Percentiles rank a stretch among this genome's conserved stretches.
Evolutionary conservation across 352 stramenopile genomes (phyloP).

Genomic region (Pythium monospermum): DNA sequence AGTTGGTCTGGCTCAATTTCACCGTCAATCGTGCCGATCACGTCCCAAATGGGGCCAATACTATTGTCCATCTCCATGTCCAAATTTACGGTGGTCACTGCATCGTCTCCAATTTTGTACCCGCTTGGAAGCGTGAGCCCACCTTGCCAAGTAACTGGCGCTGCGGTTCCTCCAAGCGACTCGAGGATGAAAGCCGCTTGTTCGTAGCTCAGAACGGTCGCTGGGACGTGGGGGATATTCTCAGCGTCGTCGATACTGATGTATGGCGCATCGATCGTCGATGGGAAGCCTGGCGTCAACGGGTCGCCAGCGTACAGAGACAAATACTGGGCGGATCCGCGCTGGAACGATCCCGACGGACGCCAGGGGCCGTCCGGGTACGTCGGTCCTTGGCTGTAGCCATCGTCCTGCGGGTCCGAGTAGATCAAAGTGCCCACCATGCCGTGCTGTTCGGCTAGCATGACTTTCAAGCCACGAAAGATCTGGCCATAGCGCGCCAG

Average conservation of each 20-base stretch:
- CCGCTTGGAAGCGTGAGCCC: constrained; percentile 42
- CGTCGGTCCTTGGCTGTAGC: constrained; percentile 45
- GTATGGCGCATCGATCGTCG: constrained; percentile 19
- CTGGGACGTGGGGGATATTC: constrained; percentile 60
- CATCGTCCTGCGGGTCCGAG: constrained; percentile 82
- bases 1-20: constrained; percentile 46
- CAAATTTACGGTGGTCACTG: constrained; percentile 47
- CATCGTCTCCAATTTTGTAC: constrained; percentile 71
- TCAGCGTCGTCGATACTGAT: constrained; percentile 38
- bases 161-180: constrained; percentile 46
- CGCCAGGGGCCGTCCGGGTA: constrained; percentile 83
- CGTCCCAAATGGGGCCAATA: constrained; percentile 79
- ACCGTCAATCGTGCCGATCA: constrained; percentile 78
- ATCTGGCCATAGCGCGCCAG: constrained; percentile 74
- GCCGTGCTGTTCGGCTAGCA: constrained; percentile 70
- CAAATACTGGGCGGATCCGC: constrained; percentile 81
- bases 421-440: constrained; percentile 85
- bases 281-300: constrained; percentile 26
- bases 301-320: constrained; percentile 74
- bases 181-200: constrained; percentile 74
- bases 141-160: constrained; percentile 50
- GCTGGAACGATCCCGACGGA: constrained; percentile 68
- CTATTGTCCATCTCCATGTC: constrained; percentile 71
- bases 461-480: constrained; percentile 77
- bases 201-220: constrained; percentile 68